Evolutionary conservation across 1,284 basidiomycete species (phyloP).

Genomic region (Ustilago lituana): DNA sequence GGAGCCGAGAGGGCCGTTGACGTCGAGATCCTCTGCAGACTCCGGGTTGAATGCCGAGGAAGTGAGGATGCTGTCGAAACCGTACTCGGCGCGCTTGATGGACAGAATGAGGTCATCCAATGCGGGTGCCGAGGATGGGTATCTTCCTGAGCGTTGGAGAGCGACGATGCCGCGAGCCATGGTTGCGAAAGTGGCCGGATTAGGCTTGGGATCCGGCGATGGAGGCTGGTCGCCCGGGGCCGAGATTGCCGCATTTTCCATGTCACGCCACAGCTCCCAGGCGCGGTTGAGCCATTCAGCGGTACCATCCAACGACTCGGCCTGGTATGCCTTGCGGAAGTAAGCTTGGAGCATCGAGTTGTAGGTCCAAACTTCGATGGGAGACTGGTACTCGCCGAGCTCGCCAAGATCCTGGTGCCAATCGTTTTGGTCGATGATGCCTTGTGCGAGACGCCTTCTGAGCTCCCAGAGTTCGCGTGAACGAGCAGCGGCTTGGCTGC

Average conservation of each 20-base stretch:
- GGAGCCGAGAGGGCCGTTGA: slow-evolving; percentile 33
- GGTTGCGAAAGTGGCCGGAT: slow-evolving; percentile 51
- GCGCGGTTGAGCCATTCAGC: slow-evolving; percentile 53
- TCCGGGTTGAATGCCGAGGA: slow-evolving; percentile 50
- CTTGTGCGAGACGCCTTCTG: slow-evolving; percentile 26
- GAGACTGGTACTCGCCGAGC: slow-evolving; percentile 22
- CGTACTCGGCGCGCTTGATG: slow-evolving; percentile 33
- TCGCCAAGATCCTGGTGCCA: slow-evolving; percentile 35
- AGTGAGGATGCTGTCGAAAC: slow-evolving; percentile 51
- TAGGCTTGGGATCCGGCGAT: slow-evolving; percentile 51
- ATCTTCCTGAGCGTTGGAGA: slow-evolving; percentile 36
- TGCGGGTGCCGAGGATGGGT: slow-evolving; percentile 40
- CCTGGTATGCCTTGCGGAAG: slow-evolving; percentile 53
- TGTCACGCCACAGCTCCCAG: slow-evolving; percentile 54
- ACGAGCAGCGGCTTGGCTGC: slow-evolving; percentile 41
- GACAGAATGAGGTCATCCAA: slow-evolving; percentile 45
- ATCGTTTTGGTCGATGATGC: slow-evolving; percentile 40
- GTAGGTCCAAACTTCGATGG: slow-evolving; percentile 56
- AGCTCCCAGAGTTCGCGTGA: slow-evolving; percentile 45
- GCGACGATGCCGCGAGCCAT: slow-evolving; percentile 59
- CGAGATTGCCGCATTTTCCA: slow-evolving; percentile 31
- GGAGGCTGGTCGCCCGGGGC: slow-evolving; percentile 22
- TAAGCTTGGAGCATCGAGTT: slow-evolving; percentile 63
- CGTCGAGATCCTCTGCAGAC: slow-evolving; percentile 31
- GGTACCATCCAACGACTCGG: slow-evolving; percentile 35